Percentiles rank a stretch among this genome's conserved stretches.
phyloP scores from a whole-genome alignment of 2,329 filamentous ascomycete genomes.

The Phoma sp. region DNA sequence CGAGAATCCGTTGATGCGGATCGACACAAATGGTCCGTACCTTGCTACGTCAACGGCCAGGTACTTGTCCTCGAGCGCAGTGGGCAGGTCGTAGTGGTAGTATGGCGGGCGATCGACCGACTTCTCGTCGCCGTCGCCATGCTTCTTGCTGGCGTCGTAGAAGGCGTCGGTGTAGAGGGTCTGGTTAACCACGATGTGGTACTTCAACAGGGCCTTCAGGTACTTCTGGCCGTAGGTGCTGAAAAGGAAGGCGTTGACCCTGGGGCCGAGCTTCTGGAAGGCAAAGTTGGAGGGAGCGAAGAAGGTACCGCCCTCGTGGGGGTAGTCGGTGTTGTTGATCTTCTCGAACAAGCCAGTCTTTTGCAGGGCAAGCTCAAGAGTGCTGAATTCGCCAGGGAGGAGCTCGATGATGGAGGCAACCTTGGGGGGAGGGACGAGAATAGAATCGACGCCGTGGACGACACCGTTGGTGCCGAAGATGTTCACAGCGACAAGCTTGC shows the following conservation, averaged over 20 bases:
- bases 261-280: slow-evolving; percentile 75
- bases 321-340: slow-evolving; percentile 57
- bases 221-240: slow-evolving; percentile 75
- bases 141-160: slow-evolving; percentile 60
- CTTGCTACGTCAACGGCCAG: slow-evolving; percentile 74
- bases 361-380: slow-evolving; percentile 73
- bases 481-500: slow-evolving; percentile 71
- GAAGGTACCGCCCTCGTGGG: slow-evolving; percentile 71
- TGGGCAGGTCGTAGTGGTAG: slow-evolving; percentile 74
- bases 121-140: slow-evolving; percentile 27
- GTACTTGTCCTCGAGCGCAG: slow-evolving; percentile 69
- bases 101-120: slow-evolving; percentile 47
- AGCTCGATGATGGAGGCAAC: slow-evolving; percentile 68
- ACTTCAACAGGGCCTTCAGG: slow-evolving; percentile 77
- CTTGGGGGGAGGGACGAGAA: slow-evolving; percentile 77
- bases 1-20: slow-evolving; percentile 77
- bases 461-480: slow-evolving; percentile 80
- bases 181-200: slow-evolving; percentile 75
- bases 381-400: slow-evolving; percentile 76
- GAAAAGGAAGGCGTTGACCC: slow-evolving; percentile 85
- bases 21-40: slow-evolving; percentile 70
- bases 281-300: slow-evolving; percentile 84
- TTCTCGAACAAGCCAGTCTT: slow-evolving; percentile 74
- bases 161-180: slow-evolving; percentile 86
- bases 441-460: slow-evolving; percentile 75